Base-by-base conservation (phyloP, 768 basidiomycete genomes). In the Pleurotus eryngii region DNA sequence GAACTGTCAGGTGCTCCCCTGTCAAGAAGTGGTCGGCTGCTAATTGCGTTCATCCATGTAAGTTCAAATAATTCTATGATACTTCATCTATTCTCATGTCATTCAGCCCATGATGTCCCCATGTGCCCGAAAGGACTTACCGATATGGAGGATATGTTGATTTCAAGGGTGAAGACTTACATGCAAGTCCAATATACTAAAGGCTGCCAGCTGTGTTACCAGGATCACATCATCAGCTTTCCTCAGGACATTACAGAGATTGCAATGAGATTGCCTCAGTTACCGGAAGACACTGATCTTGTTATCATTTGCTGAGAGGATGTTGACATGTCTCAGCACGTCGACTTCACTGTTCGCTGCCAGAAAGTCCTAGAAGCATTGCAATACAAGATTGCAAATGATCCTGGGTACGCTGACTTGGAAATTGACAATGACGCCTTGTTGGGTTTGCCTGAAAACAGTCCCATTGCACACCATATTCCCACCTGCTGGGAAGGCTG, bases 261-360 rank as follows among this genome's bases (percentile, higher is more conserved):
- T 7, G 58, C 56, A n/a, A 18, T 17, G 2, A 57, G 47, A 38
- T 27, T 65, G 8, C 62, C 64, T 7, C 60, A 50, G 5, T 45
- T 64, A 39, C 62, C 64, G n/a, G 64, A 66, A 45, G 58, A 65
- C 12, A 55, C 45, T 35, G 60, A 66, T 15, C 18, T 65, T 22
- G 55, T 64, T 20, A 56, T 66, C 45, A 60, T 62, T 18, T 43
- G 59, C 12, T 24, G 59, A 24, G 49, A 55, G 20, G 59, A 56
- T 22, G 48, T 57, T 20, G 30, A 63, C 56, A 39, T 63, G 14
- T 58, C 45, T 30, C 55, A 38, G 40, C 64, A 51, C 61, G 45
- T 61, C 37, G 60, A 58, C 43, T 63, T 61, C 17, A 45, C 43
- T 6, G 54, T 61, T 43, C 47, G 51, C 15, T 26, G 48, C 35